Percentiles rank a stretch among this genome's conserved stretches.
Evolutionary conservation across 164 flowering plant genomes (phyloP).

Genomic region (Umbilicus rupestris): DNA sequence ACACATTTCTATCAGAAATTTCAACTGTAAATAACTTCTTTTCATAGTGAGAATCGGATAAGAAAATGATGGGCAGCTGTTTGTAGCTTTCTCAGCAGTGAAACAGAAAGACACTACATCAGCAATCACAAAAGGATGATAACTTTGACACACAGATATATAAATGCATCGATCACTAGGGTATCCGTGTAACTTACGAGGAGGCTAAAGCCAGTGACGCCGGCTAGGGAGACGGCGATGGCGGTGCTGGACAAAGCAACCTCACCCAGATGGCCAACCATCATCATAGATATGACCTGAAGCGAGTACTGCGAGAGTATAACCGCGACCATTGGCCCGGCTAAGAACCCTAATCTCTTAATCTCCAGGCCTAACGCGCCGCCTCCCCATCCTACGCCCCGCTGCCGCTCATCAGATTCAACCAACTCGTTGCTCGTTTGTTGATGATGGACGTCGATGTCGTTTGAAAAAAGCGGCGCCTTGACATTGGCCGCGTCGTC

Average conservation of each 20-base stretch:
- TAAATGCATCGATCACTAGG: not conserved
- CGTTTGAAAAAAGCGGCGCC: not conserved
- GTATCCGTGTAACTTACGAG: conserved; percentile 15
- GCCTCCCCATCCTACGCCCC: not conserved
- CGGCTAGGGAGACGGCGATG: conserved; percentile 26
- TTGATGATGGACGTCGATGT: not conserved
- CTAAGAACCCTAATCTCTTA: conserved; percentile 20
- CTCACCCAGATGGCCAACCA: conserved; percentile 41
- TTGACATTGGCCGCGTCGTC: conserved; percentile 3
- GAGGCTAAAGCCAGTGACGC: conserved; percentile 33
- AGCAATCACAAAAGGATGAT: not conserved
- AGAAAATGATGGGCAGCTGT: too few species aligned
- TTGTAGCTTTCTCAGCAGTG: not conserved
- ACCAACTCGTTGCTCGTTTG: not conserved
- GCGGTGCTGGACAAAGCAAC: conserved; percentile 28
- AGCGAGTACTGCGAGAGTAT: conserved; percentile 20
- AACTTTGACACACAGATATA: not conserved
- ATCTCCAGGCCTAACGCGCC: conserved; percentile 15
- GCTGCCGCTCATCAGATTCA: not conserved
- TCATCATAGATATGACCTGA: conserved; percentile 24
- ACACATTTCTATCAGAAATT: not conserved
- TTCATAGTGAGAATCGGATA: too few species aligned
- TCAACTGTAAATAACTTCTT: too few species aligned
- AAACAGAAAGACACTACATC: conserved; percentile 1
- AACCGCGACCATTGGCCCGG: conserved; percentile 29